Percentiles rank a stretch among this genome's conserved stretches.
phyloP scores from a whole-genome alignment of 2,329 filamentous ascomycete species.

The Ophiostoma australiae region DNA sequence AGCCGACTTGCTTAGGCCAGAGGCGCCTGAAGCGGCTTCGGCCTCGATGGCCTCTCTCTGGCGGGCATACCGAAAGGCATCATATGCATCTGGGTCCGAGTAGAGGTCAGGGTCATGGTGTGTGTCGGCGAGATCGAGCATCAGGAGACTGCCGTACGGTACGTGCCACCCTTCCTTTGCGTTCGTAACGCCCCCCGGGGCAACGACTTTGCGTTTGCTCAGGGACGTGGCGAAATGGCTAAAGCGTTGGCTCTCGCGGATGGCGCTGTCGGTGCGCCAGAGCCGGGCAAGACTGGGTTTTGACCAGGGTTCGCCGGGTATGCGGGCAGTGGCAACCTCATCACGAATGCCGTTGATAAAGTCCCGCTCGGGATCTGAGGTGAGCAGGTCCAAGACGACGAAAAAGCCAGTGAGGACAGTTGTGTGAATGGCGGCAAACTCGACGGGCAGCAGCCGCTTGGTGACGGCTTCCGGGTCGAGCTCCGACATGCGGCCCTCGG shows the following conservation, averaged over 20 bases:
- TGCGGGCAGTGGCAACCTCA: slow-evolving; percentile 38
- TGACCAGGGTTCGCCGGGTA: slow-evolving; percentile 39
- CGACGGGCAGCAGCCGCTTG: slow-evolving; percentile 49
- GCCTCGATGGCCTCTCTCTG: slow-evolving; percentile 39
- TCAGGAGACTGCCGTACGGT: slow-evolving; percentile 42
- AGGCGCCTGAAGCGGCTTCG: slow-evolving; percentile 26
- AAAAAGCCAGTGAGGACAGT: slow-evolving; percentile 49
- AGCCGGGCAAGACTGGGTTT: slow-evolving; percentile 43
- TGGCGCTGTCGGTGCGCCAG: slow-evolving; percentile 46
- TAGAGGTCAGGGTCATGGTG: slow-evolving; percentile 47
- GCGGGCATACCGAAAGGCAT: slow-evolving; percentile 47
- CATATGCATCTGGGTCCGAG: slow-evolving; percentile 40
- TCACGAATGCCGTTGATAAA: slow-evolving; percentile 41
- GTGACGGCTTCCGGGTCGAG: slow-evolving; percentile 46
- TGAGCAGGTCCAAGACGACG: slow-evolving; percentile 44
- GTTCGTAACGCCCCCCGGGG: slow-evolving; percentile 36
- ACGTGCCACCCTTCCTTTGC: slow-evolving; percentile 42
- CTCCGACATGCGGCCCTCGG: slow-evolving; percentile 41
- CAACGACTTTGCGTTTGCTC: slow-evolving; percentile 44
- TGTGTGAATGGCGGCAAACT: slow-evolving; percentile 57
- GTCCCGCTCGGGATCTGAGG: slow-evolving; percentile 35
- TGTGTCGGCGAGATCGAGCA: slow-evolving; percentile 41
- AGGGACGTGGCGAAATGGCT: slow-evolving; percentile 46
- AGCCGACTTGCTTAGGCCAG: background rate
- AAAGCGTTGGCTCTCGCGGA: slow-evolving; percentile 49